Evolutionary conservation across 2,329 filamentous ascomycete species (phyloP), one percentile per base, ranked within the genome.

Genomic region (Uncinocarpus reesii): DNA sequence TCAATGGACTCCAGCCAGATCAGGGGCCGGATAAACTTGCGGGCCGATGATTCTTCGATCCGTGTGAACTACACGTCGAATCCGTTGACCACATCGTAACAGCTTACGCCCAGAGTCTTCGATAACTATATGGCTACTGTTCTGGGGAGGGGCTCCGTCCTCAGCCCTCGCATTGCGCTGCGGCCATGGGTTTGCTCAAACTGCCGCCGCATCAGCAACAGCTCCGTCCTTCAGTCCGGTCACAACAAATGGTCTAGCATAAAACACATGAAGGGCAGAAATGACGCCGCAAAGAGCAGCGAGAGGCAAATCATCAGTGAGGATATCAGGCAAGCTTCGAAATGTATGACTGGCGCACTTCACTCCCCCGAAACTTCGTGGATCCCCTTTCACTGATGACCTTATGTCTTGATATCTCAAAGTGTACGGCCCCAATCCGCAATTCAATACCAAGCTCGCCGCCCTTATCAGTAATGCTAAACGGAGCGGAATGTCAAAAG

Each of bases 211-310:
- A 73, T 83, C 51, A 64, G 64, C 48, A 70, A 70, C 13, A 73
- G 70, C 13, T 55, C 71, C 7, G 50, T 58, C 6, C 60, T 67
- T 11, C 66, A 69, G 52, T 81, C 83, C 20, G 88, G 88, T 11
- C 88, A 95, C 69, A 95, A 83, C 66, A 84, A 88, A 64, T 98
- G 92, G 92, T 88, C 87, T 50, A 94, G 92, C 61, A 96, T 95
- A 69, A 86, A 83, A 62, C 92, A 96, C 66, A 87, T 92, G 65
- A 98, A 98, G 67, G 88, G 83, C 44, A 86, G 83, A 53, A 84
- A 82, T 50, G 92, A 98, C 65, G 66, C 64, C 49, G 63, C 82
- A 57, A 95, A 89, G 67, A 86, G 80, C 66, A 76, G 76, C 36
- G 75, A 82, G 57, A 81, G 88, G 24, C 78, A 75, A 40, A 65